phyloP scores from a whole-genome alignment of 805 yeast genomes.

The Pichia nakasei region DNA sequence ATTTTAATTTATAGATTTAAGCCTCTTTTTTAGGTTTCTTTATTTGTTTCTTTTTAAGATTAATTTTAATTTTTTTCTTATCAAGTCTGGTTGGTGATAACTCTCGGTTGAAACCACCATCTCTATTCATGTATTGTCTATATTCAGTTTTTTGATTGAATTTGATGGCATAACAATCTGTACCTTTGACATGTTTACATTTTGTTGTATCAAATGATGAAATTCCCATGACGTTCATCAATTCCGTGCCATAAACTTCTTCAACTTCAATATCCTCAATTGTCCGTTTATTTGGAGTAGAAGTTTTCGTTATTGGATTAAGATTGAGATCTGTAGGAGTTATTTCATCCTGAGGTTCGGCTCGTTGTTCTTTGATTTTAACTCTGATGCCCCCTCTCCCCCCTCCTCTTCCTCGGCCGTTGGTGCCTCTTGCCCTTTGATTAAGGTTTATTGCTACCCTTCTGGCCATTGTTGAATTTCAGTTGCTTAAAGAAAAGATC shows the following conservation, averaged over 20 bases:
- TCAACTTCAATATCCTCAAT: background rate
- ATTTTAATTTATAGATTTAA: background rate
- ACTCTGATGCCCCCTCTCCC: background rate
- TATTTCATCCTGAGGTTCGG: no score
- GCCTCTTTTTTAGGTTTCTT: background rate
- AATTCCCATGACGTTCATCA: constrained; percentile 41
- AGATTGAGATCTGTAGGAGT: no score
- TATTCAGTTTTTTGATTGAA: constrained; percentile 34
- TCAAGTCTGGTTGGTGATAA: constrained; percentile 34
- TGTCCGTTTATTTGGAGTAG: background rate
- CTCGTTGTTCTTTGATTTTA: background rate
- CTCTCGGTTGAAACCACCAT: constrained; percentile 47
- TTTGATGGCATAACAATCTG: constrained; percentile 35
- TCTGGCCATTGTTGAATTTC: constrained; percentile 8
- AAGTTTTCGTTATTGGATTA: background rate
- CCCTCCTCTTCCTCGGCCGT: constrained; percentile 1
- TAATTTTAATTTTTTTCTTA: constrained; percentile 4
- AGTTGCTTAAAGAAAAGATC: background rate
- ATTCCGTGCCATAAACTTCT: background rate
- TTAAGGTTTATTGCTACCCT: constrained; percentile 10
- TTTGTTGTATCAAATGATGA: constrained; percentile 47
- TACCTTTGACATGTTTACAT: constrained; percentile 45
- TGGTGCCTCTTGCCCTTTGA: background rate
- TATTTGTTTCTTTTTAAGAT: constrained; percentile 1
- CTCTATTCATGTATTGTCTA: constrained; percentile 54